Evolutionary conservation across 352 stramenopile genomes (phyloP).

Genomic region (Lagenidium giganteum): DNA sequence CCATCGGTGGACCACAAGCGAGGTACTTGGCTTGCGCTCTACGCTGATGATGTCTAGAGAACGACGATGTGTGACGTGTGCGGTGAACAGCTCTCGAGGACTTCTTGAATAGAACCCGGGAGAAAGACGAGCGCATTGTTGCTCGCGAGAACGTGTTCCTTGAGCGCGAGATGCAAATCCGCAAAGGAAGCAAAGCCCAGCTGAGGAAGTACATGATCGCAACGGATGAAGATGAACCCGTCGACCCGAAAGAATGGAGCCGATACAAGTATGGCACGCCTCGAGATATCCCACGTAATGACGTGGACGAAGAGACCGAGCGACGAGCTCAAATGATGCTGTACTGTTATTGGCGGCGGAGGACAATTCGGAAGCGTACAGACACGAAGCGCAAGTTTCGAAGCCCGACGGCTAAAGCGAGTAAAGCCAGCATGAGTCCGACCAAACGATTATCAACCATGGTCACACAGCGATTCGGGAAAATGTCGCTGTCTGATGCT

Average conservation of each 20-base stretch:
- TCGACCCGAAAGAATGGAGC: constrained; percentile 41
- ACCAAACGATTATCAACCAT: constrained; percentile 2
- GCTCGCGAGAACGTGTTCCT: constrained; percentile 35
- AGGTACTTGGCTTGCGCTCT: no score
- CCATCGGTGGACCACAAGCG: constrained; percentile 36
- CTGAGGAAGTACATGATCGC: constrained; percentile 61
- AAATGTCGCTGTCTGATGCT: no score
- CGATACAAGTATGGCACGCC: constrained; percentile 30
- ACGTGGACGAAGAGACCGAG: constrained; percentile 33
- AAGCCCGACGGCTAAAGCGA: constrained; percentile 18
- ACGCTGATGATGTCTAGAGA: no score
- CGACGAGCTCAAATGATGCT: constrained; percentile 34
- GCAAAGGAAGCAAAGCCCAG: constrained; percentile 36
- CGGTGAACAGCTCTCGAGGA: constrained; percentile 27
- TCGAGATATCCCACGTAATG: constrained; percentile 22
- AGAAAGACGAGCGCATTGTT: constrained; percentile 21
- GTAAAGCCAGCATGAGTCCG: constrained; percentile 3
- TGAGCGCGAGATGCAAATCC: constrained; percentile 32
- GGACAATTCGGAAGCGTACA: constrained; percentile 22
- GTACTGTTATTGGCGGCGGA: constrained; percentile 32
- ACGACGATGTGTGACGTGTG: no score
- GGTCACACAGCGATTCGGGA: constrained; percentile 6
- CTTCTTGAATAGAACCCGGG: constrained; percentile 27
- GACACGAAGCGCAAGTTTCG: constrained; percentile 21
- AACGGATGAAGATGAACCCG: constrained; percentile 32